Evolutionary conservation across 768 basidiomycete genomes (phyloP).

Genomic region (Pisolithus tinctorius): DNA sequence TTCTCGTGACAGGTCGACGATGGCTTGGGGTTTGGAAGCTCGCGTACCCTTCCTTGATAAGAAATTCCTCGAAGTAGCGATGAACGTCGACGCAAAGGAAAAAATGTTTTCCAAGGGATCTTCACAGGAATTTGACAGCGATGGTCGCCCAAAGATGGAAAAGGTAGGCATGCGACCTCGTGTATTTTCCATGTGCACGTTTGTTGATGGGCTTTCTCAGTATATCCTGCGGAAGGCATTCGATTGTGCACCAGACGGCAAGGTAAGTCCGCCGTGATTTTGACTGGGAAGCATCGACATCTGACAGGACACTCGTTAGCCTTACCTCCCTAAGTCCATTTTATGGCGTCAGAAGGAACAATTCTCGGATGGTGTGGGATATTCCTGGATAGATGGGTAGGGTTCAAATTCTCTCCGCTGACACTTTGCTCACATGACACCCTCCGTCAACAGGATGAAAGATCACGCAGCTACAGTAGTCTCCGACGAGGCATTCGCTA

Average conservation of each 20-base stretch:
- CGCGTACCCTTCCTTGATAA: slow-evolving; percentile 99
- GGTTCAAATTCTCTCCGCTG: slow-evolving; percentile 11
- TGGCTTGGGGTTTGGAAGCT: slow-evolving; percentile 99
- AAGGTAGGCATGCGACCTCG: slow-evolving; percentile 50
- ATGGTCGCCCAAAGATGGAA: slow-evolving; percentile 91
- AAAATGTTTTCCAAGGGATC: slow-evolving; percentile 89
- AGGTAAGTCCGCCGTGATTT: slow-evolving; percentile 33
- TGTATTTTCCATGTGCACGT: slow-evolving; percentile 2
- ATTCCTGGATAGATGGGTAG: slow-evolving; percentile 97
- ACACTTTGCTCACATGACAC: neutral
- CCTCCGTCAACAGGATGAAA: slow-evolving; percentile 61
- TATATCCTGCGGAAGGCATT: slow-evolving; percentile 97
- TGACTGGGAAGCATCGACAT: neutral
- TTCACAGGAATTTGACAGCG: slow-evolving; percentile 66
- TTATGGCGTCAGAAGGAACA: slow-evolving; percentile 99
- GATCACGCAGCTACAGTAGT: slow-evolving; percentile 70
- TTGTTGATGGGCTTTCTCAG: slow-evolving; percentile 30
- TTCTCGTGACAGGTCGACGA: slow-evolving; percentile 64
- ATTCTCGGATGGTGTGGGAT: slow-evolving; percentile 97
- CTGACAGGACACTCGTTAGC: slow-evolving; percentile 34
- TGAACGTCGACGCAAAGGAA: slow-evolving; percentile 82
- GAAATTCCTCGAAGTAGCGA: slow-evolving; percentile 86
- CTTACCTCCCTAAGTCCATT: slow-evolving; percentile 90
- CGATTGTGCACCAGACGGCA: slow-evolving; percentile 76
- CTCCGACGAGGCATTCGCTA: slow-evolving; percentile 75